phyloP scores from a whole-genome alignment of 2,329 filamentous ascomycete genomes.

The Stenocarpella maydis region DNA sequence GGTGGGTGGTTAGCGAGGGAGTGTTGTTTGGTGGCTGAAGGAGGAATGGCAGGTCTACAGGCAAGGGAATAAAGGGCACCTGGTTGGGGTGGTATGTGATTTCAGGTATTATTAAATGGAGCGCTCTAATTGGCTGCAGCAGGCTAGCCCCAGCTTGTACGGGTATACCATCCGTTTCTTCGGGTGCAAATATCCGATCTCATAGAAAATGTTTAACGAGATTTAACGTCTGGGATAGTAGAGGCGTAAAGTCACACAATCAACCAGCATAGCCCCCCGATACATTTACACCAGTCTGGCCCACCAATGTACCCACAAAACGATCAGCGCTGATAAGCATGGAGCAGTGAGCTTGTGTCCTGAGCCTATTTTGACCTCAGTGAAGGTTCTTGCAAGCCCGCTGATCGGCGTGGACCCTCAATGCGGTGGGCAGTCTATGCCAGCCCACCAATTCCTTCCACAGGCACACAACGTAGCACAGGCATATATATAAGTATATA shows the following conservation, averaged over 20 bases:
- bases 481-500: too few relatives aligned
- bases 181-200: too few relatives aligned
- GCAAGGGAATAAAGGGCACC: too few relatives aligned
- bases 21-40: too few relatives aligned
- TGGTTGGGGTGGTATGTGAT: too few relatives aligned
- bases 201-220: not conserved
- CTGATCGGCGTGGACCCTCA: not conserved
- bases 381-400: not conserved
- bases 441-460: too few relatives aligned
- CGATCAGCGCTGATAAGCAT: not conserved
- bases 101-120: too few relatives aligned
- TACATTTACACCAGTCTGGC: not conserved
- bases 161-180: too few relatives aligned
- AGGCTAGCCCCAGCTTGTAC: too few relatives aligned
- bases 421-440: not conserved
- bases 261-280: not conserved
- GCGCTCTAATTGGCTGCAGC: too few relatives aligned
- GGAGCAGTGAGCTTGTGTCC: slow-evolving; percentile 8
- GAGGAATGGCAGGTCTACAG: too few relatives aligned
- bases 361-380: slow-evolving; percentile 11
- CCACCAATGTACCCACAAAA: slow-evolving; percentile 13
- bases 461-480: not conserved
- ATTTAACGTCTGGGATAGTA: not conserved
- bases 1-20: too few relatives aligned
- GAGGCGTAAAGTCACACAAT: not conserved